Percentiles rank a stretch among this genome's conserved stretches.
phyloP scores from a whole-genome alignment of 306 rosid species.

The Cicer pinnatifidum region DNA sequence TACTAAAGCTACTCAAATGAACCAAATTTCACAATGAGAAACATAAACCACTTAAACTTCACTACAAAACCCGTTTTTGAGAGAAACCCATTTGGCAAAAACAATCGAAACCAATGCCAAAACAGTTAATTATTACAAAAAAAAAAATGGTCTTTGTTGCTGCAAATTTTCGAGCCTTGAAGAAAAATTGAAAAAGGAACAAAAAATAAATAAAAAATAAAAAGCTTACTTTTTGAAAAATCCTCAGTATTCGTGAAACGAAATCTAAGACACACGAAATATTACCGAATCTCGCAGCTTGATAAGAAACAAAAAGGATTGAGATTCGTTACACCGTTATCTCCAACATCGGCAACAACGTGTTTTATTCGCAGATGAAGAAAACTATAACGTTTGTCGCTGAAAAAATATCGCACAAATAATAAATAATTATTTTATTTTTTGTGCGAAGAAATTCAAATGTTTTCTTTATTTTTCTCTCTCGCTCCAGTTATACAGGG shows the following conservation, averaged over 20 bases:
- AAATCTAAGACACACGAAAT: constrained; percentile 34
- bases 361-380: background rate
- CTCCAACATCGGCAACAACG: constrained; percentile 40
- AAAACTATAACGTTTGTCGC: background rate
- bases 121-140: background rate
- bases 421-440: background rate
- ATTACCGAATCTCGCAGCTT: constrained; percentile 48
- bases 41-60: constrained; percentile 34
- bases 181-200: background rate
- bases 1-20: constrained; percentile 35
- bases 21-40: background rate
- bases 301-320: constrained; percentile 34
- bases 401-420: background rate
- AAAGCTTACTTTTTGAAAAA: constrained; percentile 41
- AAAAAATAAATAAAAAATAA: background rate
- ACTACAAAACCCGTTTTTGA: constrained; percentile 40
- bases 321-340: constrained; percentile 50
- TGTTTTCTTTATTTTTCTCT: background rate
- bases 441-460: background rate
- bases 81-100: constrained; percentile 44
- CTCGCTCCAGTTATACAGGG: background rate
- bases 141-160: background rate
- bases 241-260: background rate
- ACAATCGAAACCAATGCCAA: constrained; percentile 19
- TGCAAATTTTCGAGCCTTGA: constrained; percentile 35